Conservation (phyloP, 176 grass and related monocot genomes). For the Microstegium vimineum region DNA sequence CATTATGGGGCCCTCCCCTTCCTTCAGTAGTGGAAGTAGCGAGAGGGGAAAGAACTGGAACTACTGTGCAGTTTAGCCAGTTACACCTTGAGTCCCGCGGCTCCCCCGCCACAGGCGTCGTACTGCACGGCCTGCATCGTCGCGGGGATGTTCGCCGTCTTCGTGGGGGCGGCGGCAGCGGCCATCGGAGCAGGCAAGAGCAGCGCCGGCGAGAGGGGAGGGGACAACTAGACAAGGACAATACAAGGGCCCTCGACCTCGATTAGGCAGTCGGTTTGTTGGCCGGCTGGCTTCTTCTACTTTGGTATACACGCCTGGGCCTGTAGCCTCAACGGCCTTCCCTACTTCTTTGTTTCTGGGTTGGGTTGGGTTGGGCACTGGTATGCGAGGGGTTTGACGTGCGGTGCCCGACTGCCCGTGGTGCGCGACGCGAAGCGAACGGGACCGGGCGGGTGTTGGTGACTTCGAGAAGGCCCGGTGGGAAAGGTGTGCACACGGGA, state of each 20-base stretch:
- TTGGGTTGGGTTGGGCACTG: too few relatives aligned
- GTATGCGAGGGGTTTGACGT: background rate
- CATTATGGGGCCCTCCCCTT: background rate
- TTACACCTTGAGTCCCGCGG: slow-evolving; percentile 36
- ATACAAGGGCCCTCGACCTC: too few relatives aligned
- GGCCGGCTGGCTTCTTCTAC: background rate
- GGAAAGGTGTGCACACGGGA: too few relatives aligned
- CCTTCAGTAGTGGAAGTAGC: background rate
- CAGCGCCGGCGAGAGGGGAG: background rate
- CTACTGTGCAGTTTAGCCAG: background rate
- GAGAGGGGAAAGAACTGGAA: background rate
- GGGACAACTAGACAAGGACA: background rate
- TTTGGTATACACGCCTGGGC: too few relatives aligned
- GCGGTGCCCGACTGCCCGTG: background rate
- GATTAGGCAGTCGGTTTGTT: background rate
- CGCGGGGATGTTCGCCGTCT: background rate
- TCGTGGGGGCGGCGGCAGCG: background rate
- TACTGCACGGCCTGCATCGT: slow-evolving; percentile 51
- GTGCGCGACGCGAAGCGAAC: too few relatives aligned
- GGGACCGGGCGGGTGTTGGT: too few relatives aligned
- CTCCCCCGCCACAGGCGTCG: slow-evolving; percentile 29
- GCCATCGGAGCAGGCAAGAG: slow-evolving; percentile 11
- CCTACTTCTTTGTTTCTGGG: background rate
- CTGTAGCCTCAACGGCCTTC: too few relatives aligned
- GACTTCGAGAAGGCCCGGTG: too few relatives aligned